Base-by-base conservation (phyloP, 2,329 filamentous ascomycete genomes). In the Endoconidiophora polonica region DNA sequence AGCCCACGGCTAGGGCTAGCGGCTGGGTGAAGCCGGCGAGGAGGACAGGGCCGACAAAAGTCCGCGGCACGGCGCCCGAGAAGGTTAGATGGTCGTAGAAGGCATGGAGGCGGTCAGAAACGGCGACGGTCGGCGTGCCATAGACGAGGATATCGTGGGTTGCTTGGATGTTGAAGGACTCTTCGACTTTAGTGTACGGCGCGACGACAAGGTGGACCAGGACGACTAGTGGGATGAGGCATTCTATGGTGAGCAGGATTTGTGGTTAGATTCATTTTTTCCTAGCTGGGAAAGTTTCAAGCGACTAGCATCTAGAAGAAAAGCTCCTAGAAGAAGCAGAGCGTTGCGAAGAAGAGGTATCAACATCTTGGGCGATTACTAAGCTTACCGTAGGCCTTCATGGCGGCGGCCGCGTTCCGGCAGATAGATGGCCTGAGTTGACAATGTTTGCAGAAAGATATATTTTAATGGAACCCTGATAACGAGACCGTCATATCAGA, bases 151-250 rank as follows among this genome's bases (percentile, higher is more conserved):
- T 82, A 63, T 98, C 91, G 64, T 96, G 91, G 2, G 80, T 76
- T 4, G 91, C 91, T 64, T 98, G 91, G 52, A 96, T 78, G 63
- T 94, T 94, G 74, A 98, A 96, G 0, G 90, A 96, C 65, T 98
- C 91, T 64, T 98, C 91, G 53, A 98, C 91, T 65, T 98, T 98
- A 52, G 88, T 95, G 68, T 93, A 90, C 1, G 91, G 91, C 9
- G 88, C 78, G 22, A 79, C 62, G 54, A 78, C 60, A 50, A 94
- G 76, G 63, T 94, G 85, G 49, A 83, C 50, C 52, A 83, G 62
- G 57, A 85, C 70, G 33, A 81, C 61, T 2, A 70, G 62, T 1
- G 84, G 82, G 52, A 87, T 68, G 46, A 79, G 65, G 55, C 79
- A 59, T 44, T 56, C 55, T 56, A 67, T 62, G 39, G 81, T 59